Conservation (phyloP, 495 filamentous ascomycete genomes). For the Mycothermus thermophilus region DNA sequence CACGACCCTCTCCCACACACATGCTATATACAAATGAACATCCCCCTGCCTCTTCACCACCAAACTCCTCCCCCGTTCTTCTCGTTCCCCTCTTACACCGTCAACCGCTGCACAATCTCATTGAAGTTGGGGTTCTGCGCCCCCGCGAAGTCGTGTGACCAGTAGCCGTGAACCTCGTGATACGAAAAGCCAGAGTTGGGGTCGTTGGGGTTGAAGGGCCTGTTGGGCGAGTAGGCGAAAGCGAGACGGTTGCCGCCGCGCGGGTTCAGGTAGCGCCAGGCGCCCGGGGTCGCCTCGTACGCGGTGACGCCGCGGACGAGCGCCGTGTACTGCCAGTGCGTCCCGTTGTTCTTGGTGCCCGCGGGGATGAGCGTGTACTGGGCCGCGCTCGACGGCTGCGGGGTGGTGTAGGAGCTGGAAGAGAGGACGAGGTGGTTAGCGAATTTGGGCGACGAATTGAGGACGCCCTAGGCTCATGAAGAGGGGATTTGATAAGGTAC, state of each 20-base stretch:
- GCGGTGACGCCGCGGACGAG: slow-evolving; percentile 30
- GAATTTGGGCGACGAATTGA: not conserved
- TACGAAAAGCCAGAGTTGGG: slow-evolving; percentile 19
- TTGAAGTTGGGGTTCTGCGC: slow-evolving; percentile 27
- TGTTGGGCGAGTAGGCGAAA: slow-evolving; percentile 26
- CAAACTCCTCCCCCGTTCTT: too few species aligned
- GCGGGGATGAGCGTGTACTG: slow-evolving; percentile 20
- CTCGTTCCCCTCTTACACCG: too few species aligned
- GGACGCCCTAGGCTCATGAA: too few species aligned
- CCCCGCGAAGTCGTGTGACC: slow-evolving; percentile 27
- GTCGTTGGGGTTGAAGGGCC: slow-evolving; percentile 19
- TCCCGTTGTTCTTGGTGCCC: slow-evolving; percentile 26
- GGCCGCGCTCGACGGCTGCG: slow-evolving; percentile 18
- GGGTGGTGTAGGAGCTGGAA: slow-evolving; percentile 20
- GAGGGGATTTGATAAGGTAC: too few species aligned
- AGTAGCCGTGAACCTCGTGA: slow-evolving; percentile 31
- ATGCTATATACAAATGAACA: too few species aligned
- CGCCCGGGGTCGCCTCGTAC: slow-evolving; percentile 16
- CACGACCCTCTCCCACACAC: too few species aligned
- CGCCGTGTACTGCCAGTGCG: slow-evolving; percentile 33
- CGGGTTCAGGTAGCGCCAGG: slow-evolving; percentile 20
- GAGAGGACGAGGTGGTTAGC: not conserved
- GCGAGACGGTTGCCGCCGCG: slow-evolving; percentile 28
- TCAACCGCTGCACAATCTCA: slow-evolving; percentile 15
- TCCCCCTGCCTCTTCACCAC: too few species aligned